Evolutionary conservation across 371 early-diverging fungal genomes (phyloP).

Genomic region (Lichtheimia hyalospora): DNA sequence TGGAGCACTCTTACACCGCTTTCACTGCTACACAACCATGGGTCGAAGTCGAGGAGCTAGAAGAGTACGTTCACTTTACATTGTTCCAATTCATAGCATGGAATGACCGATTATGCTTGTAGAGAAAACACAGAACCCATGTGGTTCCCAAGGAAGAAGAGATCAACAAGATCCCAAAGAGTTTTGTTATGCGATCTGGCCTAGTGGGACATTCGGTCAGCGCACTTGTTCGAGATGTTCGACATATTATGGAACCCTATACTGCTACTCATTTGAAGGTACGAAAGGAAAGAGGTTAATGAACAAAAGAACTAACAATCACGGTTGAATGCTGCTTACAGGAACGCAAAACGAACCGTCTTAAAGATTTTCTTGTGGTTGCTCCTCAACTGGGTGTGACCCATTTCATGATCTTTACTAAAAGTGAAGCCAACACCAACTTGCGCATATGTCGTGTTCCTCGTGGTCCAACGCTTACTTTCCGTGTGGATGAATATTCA

Average conservation of each 20-base stretch:
- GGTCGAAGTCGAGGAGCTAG: no score
- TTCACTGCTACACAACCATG: no score
- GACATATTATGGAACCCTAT: constrained; percentile 92
- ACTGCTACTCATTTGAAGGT: constrained; percentile 80
- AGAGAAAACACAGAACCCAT: constrained; percentile 64
- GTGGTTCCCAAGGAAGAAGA: constrained; percentile 45
- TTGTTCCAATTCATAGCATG: no score
- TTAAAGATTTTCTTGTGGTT: constrained; percentile 92
- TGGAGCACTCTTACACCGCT: no score
- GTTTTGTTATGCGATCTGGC: constrained; percentile 95
- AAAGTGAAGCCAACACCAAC: constrained; percentile 81
- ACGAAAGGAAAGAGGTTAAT: constrained; percentile 1
- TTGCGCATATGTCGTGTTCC: constrained; percentile 87
- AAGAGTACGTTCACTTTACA: no score
- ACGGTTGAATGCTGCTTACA: constrained; percentile 11
- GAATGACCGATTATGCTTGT: not conserved
- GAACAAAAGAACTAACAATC: not conserved
- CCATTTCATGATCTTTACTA: constrained; percentile 88
- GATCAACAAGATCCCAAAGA: constrained; percentile 72
- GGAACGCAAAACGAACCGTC: constrained; percentile 89
- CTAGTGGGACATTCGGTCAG: constrained; percentile 72
- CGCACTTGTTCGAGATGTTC: constrained; percentile 81
- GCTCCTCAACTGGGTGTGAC: constrained; percentile 87
- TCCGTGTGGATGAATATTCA: constrained; percentile 83
- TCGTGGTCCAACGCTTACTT: constrained; percentile 94